phyloP scores from a whole-genome alignment of 805 yeast species.

The Candida ponderosae region DNA sequence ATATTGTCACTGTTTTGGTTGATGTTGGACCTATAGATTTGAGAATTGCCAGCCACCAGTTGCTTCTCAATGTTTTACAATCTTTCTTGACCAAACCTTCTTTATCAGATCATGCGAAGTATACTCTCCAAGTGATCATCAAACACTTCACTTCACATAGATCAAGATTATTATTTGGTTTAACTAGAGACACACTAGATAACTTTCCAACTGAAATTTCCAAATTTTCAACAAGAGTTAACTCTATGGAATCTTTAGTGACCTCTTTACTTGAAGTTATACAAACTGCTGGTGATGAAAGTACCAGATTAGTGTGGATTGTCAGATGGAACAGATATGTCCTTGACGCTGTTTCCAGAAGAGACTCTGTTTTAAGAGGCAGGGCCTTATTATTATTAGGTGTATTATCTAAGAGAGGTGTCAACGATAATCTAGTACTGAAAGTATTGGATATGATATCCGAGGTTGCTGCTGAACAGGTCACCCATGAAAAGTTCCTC shows the following conservation, averaged over 20 bases:
- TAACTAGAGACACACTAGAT: conserved; percentile 45
- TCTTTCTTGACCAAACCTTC: conserved; percentile 53
- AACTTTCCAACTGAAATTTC: conserved; percentile 25
- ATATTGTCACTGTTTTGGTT: conserved; percentile 51
- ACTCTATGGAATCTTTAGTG: conserved; percentile 50
- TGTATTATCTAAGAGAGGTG: conserved; percentile 53
- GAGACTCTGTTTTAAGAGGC: conserved; percentile 52
- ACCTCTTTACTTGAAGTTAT: conserved; percentile 46
- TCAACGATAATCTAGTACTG: conserved; percentile 45
- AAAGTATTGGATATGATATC: conserved; percentile 26
- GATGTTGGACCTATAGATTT: conserved; percentile 46
- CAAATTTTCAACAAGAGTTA: conserved; percentile 30
- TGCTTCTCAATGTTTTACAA: conserved; percentile 61
- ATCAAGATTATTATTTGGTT: conserved; percentile 61
- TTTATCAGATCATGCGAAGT: conserved; percentile 31
- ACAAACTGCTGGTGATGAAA: conserved; percentile 36
- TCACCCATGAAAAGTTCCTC: conserved; percentile 16
- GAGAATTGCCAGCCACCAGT: conserved; percentile 51
- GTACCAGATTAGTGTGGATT: conserved; percentile 47
- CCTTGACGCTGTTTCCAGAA: conserved; percentile 50
- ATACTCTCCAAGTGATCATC: conserved; percentile 37
- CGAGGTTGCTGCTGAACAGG: conserved; percentile 21
- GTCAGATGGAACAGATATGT: conserved; percentile 60
- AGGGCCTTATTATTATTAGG: conserved; percentile 68
- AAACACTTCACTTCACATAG: conserved; percentile 45